Base-by-base conservation (phyloP, 2,329 filamentous ascomycete species). In the Arthrobotrys pseudoclavata region DNA sequence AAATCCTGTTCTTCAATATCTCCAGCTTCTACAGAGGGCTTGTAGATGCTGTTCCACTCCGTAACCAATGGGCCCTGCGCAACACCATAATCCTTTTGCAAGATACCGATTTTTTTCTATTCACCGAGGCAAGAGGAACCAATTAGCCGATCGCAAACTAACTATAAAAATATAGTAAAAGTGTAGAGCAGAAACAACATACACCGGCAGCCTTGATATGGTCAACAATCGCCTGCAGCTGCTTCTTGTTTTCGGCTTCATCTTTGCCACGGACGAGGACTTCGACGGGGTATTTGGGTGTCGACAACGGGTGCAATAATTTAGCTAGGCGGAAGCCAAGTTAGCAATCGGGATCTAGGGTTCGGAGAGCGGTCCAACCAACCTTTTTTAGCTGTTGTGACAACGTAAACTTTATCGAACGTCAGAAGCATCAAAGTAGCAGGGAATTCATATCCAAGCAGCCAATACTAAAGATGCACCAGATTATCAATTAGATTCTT, bases 351-450 rank as follows among this genome's bases (percentile, higher is more conserved):
- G 26, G 31, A 50, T 40, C 29, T 15, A 62, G 1, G 13, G 55
- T 60, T 20, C 20, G 15, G 45, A 76, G 24, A 6, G 18, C 40
- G 48, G n/a, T 15, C 55, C 45, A 47, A 22, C 82, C 80, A 83
- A 97, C 94, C 95, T 89, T 99, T 99, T 86, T 99, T 99, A 75
- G 93, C 91, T 4, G 96, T 99, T 5, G 96, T 99, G 80, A 99
- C 90, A 76, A 98, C 91, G 85, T 96, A 96, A 81, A 98, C 87
- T 55, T 90, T 90, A 79, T 98, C 96, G 78, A 91, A 86, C 0
- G 95, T 98, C 84, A 99, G 90, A 64, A 99, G 88, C 87, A 99
- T 93, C 79, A 99, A 87, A 0, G 96, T 99, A 45, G 95, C 94
- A 37, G 96, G 96, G 83, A 99, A 99, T 84, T 99, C 96, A 87